Percentiles rank a stretch among this genome's conserved stretches.
These are phyloP conservation scores for Sugiyamaella sp. DNA, from an alignment of 1,139 yeast genomes.

Conservation along the genomic window DNA sequence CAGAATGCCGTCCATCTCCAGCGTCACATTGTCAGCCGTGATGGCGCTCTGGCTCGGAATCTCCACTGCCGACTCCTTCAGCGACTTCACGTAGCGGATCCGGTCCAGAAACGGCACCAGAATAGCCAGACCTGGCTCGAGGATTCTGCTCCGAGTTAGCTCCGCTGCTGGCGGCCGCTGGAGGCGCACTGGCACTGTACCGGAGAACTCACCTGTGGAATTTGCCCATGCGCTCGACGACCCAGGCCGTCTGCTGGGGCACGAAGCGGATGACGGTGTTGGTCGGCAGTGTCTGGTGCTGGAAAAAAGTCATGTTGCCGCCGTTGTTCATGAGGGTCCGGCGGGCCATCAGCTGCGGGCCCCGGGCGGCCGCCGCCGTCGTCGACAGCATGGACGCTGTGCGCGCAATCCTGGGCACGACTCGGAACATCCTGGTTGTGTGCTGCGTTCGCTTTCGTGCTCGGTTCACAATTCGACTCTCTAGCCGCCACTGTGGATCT, in stretches of 20 bases:
- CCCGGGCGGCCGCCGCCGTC: conserved; percentile 1
- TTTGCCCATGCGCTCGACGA: conserved; percentile 90
- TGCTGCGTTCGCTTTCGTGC: too few species aligned
- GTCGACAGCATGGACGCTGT: too few species aligned
- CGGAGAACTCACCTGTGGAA: conserved; percentile 51
- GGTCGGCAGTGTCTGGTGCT: conserved; percentile 65
- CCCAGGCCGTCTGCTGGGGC: conserved; percentile 91
- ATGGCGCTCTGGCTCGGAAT: conserved; percentile 85
- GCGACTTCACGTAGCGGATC: conserved; percentile 77
- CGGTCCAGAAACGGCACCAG: conserved; percentile 72
- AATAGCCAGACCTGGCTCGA: conserved; percentile 78
- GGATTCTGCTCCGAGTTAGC: conserved; percentile 44
- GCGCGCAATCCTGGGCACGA: conserved; percentile 4
- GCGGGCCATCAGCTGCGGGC: conserved; percentile 4
- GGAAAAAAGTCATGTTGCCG: conserved; percentile 58
- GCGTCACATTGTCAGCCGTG: conserved; percentile 81
- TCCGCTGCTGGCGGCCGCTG: neutral
- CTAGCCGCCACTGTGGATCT: neutral
- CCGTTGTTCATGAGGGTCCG: conserved; percentile 19
- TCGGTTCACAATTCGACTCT: neutral
- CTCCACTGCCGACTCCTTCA: conserved; percentile 82
- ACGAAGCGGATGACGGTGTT: conserved; percentile 78
- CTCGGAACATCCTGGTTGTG: conserved; percentile 3
- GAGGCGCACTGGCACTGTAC: neutral
- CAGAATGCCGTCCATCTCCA: conserved; percentile 82